A percentile compares a stretch with the other conserved stretches of the same genome.
phyloP scores from a whole-genome alignment of 805 yeast species.

The Candida silvatica region DNA sequence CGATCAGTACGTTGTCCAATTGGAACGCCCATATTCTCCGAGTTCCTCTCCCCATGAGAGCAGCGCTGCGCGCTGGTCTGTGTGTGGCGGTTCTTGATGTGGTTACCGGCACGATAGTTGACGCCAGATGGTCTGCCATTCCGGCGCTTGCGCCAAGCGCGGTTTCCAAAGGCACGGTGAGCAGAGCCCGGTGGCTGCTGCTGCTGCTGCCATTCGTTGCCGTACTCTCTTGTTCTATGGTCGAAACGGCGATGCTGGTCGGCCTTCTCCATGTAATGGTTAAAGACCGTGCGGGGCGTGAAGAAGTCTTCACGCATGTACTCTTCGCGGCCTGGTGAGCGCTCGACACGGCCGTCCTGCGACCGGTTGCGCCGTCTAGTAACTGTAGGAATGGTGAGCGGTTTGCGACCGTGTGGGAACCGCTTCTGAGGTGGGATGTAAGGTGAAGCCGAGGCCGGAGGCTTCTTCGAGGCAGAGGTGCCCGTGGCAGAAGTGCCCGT shows the following conservation, averaged over 20 bases:
- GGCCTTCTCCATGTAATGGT: conserved; percentile 63
- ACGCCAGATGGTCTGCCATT: conserved; percentile 1
- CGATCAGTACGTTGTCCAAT: background rate
- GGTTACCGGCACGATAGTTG: conserved; percentile 11
- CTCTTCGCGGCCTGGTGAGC: conserved; percentile 13
- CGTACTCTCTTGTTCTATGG: conserved; percentile 11
- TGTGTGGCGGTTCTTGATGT: conserved; percentile 1
- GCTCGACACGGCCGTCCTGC: conserved; percentile 13
- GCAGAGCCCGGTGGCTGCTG: too few species aligned
- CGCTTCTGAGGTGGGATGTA: background rate
- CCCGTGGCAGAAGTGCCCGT: too few species aligned
- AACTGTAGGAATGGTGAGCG: conserved; percentile 20
- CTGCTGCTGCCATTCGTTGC: too few species aligned
- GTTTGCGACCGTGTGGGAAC: conserved; percentile 16
- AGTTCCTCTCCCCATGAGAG: background rate
- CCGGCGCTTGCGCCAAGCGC: conserved; percentile 4
- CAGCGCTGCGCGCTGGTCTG: background rate
- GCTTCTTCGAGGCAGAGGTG: background rate
- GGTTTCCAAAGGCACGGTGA: too few species aligned
- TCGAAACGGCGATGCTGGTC: conserved; percentile 21
- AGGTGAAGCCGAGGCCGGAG: background rate
- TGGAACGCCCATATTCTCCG: background rate
- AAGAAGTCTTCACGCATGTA: conserved; percentile 66
- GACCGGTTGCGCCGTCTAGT: conserved; percentile 13
- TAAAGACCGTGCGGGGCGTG: conserved; percentile 69